phyloP scores from a whole-genome alignment of 2,329 filamentous ascomycete species.

The Pseudopyricularia javanii region DNA sequence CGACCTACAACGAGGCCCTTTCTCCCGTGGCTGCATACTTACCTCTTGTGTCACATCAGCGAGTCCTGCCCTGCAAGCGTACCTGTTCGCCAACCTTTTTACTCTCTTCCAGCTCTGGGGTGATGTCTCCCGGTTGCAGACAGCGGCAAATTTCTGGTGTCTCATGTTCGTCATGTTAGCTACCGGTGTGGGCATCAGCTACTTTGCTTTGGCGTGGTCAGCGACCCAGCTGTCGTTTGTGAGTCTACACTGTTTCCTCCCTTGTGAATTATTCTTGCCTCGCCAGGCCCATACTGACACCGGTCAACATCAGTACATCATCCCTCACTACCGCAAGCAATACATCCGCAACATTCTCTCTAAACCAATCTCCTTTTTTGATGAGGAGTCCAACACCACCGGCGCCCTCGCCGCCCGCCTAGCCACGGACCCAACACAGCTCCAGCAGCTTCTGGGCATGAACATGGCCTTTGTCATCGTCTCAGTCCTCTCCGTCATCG shows the following conservation, averaged over 20 bases:
- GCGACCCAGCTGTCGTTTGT: constrained; percentile 32
- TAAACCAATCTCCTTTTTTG: constrained; percentile 48
- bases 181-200: constrained; percentile 36
- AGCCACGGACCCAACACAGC: constrained; percentile 41
- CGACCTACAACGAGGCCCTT: not conserved
- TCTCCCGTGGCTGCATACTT: not conserved
- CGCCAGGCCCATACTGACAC: not conserved
- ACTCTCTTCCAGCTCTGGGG: constrained; percentile 29
- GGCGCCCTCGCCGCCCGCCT: constrained; percentile 46
- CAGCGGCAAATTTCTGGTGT: constrained; percentile 43
- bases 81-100: constrained; percentile 41
- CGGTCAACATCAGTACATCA: constrained; percentile 21
- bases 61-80: constrained; percentile 31
- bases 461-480: constrained; percentile 53
- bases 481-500: constrained; percentile 52
- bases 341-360: constrained; percentile 47
- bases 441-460: constrained; percentile 48
- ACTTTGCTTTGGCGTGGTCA: constrained; percentile 34
- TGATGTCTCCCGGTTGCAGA: constrained; percentile 20
- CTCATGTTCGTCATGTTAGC: constrained; percentile 52
- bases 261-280: not conserved
- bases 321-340: constrained; percentile 41
- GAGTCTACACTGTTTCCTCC: constrained; percentile 4
- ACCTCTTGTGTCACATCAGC: constrained; percentile 5
- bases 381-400: constrained; percentile 44